These are phyloP conservation scores for Lunasporangiospora selenospora DNA, from an alignment of 192 early-diverging fungal genomes.

Conservation along the genomic window DNA sequence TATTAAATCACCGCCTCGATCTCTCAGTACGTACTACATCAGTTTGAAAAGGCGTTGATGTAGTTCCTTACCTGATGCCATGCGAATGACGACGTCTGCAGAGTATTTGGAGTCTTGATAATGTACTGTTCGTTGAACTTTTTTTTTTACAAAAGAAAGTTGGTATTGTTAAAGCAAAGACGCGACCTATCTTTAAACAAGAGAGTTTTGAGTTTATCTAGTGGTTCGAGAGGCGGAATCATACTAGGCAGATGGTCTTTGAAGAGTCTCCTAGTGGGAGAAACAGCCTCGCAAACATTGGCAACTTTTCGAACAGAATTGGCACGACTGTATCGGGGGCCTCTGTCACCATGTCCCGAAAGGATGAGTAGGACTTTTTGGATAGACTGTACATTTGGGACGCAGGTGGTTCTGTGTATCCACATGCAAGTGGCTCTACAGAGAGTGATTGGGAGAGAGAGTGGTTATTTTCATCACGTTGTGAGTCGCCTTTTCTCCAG, in stretches of 20 bases:
- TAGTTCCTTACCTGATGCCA: constrained; percentile 46
- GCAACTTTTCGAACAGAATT: constrained; percentile 24
- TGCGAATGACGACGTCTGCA: constrained; percentile 3
- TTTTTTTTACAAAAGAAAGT: no score
- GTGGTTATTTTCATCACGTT: no score
- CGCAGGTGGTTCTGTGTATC: constrained; percentile 34
- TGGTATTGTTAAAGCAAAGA: no score
- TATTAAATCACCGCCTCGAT: no score
- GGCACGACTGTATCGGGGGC: constrained; percentile 24
- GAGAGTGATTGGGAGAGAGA: no score
- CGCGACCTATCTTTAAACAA: no score
- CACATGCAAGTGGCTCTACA: constrained; percentile 34
- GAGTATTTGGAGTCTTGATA: constrained; percentile 33
- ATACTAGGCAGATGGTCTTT: constrained; percentile 23
- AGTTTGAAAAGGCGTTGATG: no score
- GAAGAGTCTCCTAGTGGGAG: constrained; percentile 10
- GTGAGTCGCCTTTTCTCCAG: no score
- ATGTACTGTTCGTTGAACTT: constrained; percentile 49
- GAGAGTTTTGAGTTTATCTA: no score
- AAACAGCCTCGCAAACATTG: constrained; percentile 8
- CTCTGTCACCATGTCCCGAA: constrained; percentile 38
- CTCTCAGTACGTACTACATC: no score
- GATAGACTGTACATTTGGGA: constrained; percentile 41
- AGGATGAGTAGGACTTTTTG: constrained; percentile 17
- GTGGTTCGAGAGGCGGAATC: no score